Percentiles rank a stretch among this genome's conserved stretches.
Conservation (phyloP, 148 eudicot species). For the Diospyros lotus region DNA sequence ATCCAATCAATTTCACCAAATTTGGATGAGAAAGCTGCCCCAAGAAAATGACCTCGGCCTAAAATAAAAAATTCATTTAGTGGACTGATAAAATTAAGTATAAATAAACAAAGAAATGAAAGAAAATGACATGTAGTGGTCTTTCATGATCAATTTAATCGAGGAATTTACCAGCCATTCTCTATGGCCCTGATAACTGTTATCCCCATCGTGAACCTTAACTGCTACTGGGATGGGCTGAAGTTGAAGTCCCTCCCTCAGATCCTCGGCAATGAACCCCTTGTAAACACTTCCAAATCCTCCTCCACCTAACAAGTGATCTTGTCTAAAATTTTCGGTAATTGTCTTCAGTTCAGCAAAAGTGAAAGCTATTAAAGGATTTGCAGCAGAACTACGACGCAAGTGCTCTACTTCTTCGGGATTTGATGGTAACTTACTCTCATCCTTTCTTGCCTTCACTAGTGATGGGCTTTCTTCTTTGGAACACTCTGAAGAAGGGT, state of each 20-base stretch:
- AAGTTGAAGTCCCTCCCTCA: slow-evolving; percentile 35
- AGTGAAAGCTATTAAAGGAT: slow-evolving; percentile 59
- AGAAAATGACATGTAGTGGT: background rate
- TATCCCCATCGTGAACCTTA: slow-evolving; percentile 85
- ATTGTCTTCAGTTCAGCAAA: slow-evolving; percentile 61
- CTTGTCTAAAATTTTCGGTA: slow-evolving; percentile 70
- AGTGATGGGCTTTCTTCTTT: slow-evolving; percentile 26
- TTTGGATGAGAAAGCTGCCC: slow-evolving; percentile 94
- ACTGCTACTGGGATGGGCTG: slow-evolving; percentile 74
- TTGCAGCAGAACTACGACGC: slow-evolving; percentile 55
- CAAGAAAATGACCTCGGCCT: slow-evolving; percentile 88
- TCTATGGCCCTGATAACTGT: slow-evolving; percentile 80
- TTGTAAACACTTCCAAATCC: slow-evolving; percentile 92
- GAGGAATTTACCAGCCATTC: slow-evolving; percentile 74
- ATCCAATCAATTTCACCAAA: slow-evolving; percentile 81
- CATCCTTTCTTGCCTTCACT: slow-evolving; percentile 25
- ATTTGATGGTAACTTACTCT: slow-evolving; percentile 64
- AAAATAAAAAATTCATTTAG: slow-evolving; percentile 7
- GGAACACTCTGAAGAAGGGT: slow-evolving; percentile 36
- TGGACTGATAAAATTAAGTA: background rate
- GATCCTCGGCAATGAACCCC: slow-evolving; percentile 50
- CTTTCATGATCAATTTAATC: background rate
- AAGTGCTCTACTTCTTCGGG: slow-evolving; percentile 84
- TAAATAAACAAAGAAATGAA: background rate
- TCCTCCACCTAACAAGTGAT: slow-evolving; percentile 78